Conservation (phyloP, 768 basidiomycete species). For the Termitomyces bulborhizus region DNA sequence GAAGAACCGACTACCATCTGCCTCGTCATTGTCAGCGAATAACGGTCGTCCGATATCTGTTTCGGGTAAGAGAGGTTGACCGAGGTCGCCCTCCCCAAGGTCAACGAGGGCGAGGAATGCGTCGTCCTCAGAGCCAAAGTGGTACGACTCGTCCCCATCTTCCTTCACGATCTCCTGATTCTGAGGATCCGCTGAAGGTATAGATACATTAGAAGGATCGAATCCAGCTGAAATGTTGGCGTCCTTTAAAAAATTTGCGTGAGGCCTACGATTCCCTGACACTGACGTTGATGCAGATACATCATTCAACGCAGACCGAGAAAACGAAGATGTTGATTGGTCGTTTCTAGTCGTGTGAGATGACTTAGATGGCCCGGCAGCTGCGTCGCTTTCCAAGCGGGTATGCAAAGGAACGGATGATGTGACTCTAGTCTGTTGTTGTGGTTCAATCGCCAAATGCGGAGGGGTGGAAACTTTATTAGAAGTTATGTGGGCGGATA, state of each 20-base stretch:
- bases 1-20: constrained; percentile 20
- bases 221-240: not conserved
- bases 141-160: constrained; percentile 34
- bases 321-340: constrained; percentile 6
- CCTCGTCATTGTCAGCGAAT: constrained; percentile 24
- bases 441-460: constrained; percentile 12
- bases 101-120: constrained; percentile 56
- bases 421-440: constrained; percentile 20
- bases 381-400: constrained; percentile 20
- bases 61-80: constrained; percentile 34
- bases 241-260: not conserved
- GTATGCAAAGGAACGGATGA: constrained; percentile 35
- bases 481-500: not conserved
- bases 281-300: not conserved
- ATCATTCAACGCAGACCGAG: constrained; percentile 1
- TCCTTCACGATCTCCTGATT: not conserved
- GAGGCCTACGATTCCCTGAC: not conserved
- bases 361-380: constrained; percentile 3
- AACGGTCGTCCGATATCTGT: constrained; percentile 40
- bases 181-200: constrained; percentile 3
- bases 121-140: constrained; percentile 61
- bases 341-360: constrained; percentile 4
- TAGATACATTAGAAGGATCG: constrained; percentile 5
- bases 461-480: constrained; percentile 2
- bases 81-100: constrained; percentile 40